Evolutionary conservation across 2,329 filamentous ascomycete genomes (phyloP).

Genomic region (Colletotrichum sp.): DNA sequence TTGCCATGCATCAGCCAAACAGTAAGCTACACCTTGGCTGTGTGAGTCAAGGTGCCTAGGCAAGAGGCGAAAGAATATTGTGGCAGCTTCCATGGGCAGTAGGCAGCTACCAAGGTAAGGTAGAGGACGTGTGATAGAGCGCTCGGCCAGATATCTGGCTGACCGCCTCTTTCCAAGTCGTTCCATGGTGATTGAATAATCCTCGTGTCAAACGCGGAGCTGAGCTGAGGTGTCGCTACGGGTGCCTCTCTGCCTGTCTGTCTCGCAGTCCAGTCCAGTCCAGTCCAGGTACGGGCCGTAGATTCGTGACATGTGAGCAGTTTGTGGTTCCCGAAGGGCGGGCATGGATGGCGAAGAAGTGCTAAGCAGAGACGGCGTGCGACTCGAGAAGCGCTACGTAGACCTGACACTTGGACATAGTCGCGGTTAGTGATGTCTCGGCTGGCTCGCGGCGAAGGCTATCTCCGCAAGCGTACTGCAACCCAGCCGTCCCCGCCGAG

Average conservation of each 20-base stretch:
- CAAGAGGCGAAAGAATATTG: background rate
- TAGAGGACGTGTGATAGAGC: background rate
- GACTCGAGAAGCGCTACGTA: background rate
- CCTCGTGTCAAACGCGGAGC: background rate
- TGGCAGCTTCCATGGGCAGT: slow-evolving; percentile 3
- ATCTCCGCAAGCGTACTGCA: slow-evolving; percentile 17
- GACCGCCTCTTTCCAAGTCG: slow-evolving; percentile 14
- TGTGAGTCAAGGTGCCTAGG: background rate
- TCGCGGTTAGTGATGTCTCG: slow-evolving; percentile 16
- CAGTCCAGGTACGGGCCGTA: background rate
- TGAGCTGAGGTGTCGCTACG: slow-evolving; percentile 13
- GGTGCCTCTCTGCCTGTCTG: background rate
- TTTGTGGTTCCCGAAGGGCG: slow-evolving; percentile 6
- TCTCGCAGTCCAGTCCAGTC: background rate
- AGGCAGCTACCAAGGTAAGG: background rate
- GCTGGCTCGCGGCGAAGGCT: background rate
- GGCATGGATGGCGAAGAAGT: background rate
- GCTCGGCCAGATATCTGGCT: background rate
- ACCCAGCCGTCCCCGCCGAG: background rate
- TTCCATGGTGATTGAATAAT: slow-evolving; percentile 1
- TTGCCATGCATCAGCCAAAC: background rate
- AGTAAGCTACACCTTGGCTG: background rate
- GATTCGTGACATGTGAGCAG: slow-evolving; percentile 19
- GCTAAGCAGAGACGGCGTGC: slow-evolving; percentile 16
- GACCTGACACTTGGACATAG: slow-evolving; percentile 17